Percentiles rank a stretch among this genome's conserved stretches.
Evolutionary conservation across 2,329 filamentous ascomycete species (phyloP).

Genomic region (Emergomyces pasteurianus): DNA sequence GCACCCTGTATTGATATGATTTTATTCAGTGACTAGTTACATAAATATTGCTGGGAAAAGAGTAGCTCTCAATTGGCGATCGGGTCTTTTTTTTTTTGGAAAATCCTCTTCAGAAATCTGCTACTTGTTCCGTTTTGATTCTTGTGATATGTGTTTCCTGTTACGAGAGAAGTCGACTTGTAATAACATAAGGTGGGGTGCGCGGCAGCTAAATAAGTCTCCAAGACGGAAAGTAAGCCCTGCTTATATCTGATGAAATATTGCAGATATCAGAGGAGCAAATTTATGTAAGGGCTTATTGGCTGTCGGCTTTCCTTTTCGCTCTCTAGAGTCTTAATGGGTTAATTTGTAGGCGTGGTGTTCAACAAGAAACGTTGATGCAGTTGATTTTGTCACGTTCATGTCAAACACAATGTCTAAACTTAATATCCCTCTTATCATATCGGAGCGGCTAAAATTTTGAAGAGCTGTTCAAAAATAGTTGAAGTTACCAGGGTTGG

Average conservation of each 20-base stretch:
- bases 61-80: too few species aligned
- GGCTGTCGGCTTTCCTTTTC: not conserved
- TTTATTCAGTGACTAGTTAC: too few species aligned
- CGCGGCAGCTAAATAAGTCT: not conserved
- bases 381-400: too few species aligned
- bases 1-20: too few species aligned
- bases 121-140: not conserved
- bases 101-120: not conserved
- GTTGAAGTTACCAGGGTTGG: not conserved
- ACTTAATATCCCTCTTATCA: not conserved
- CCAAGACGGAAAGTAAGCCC: not conserved
- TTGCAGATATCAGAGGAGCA: not conserved
- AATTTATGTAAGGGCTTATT: not conserved
- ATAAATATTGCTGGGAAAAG: too few species aligned
- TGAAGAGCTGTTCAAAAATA: not conserved
- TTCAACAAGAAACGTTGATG: too few species aligned
- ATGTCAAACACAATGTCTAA: too few species aligned
- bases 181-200: not conserved
- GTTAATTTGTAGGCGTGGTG: not conserved
- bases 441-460: not conserved
- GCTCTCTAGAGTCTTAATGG: not conserved
- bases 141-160: not conserved
- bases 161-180: too few species aligned
- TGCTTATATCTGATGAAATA: not conserved
- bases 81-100: too few species aligned